Base-by-base conservation (phyloP, 495 filamentous ascomycete species). In the Aspergillus leporis region DNA sequence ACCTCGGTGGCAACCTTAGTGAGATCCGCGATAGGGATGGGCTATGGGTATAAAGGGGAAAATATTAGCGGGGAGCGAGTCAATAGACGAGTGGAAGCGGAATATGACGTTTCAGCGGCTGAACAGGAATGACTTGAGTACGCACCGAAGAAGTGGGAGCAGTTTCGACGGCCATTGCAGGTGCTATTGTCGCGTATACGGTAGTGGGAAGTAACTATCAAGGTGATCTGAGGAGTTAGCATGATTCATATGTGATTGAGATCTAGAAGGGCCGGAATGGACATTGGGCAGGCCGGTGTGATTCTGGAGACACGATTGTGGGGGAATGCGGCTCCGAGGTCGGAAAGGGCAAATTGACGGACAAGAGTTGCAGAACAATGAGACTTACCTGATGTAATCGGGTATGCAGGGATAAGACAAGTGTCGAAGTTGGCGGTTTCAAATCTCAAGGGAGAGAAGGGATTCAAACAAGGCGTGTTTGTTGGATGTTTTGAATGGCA, bases 1-100 rank as follows among this genome's bases (percentile, higher is more conserved):
- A 95, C 92, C 76, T 92, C 87, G 61, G 79, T 86, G 59, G 90
- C 87, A 69, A 97, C 93, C 73, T 93, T 87, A 73, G 84, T 85
- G 55, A 97, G 84, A 62, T 92, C 85, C 59, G 84, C 83, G 53
- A 84, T 77, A 38, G 90, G 82, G 50, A 97, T 80, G 40, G 92
- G 92, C 90, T 95, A 57, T 55, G 55, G 43, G 1, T 25, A 57
- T 48, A 53, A 66, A 30, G 9, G n/a, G 31, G n/a, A 40, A 22
- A 34, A 41, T 51, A 53, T 69, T 45, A 69, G 68, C 45, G 52
- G 19, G 25, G 34, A 56, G 16, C 8, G 25, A 16, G 28, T 59
- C 28, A 21, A 41, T 43, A 22, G 4, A 7, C 53, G 38, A 43
- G 40, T 36, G 54, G 21, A 28, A 45, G 54, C 43, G 25, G 32